Evolutionary conservation across 2,329 filamentous ascomycete species (phyloP).

Genomic region (Myrmaecium sp.): DNA sequence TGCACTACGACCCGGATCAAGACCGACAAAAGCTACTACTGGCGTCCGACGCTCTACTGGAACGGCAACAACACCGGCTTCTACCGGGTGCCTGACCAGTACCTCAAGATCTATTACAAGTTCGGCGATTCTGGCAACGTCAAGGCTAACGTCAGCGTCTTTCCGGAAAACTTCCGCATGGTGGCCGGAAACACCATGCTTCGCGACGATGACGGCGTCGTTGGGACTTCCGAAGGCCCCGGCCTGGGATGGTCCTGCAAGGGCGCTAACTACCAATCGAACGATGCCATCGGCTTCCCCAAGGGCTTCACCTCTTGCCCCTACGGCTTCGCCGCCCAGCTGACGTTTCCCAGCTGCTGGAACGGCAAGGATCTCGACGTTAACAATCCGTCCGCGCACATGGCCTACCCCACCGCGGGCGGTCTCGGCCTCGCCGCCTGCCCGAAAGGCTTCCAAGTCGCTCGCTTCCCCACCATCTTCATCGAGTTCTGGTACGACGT

Average conservation of each 20-base stretch:
- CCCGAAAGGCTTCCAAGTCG: constrained; percentile 15
- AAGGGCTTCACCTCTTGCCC: constrained; percentile 19
- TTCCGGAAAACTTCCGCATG: constrained; percentile 20
- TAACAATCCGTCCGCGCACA: constrained; percentile 16
- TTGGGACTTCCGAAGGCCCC: constrained; percentile 9
- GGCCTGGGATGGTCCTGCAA: constrained; percentile 18
- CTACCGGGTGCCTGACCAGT: constrained; percentile 18
- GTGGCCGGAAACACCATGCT: constrained; percentile 16
- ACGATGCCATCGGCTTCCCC: constrained; percentile 17
- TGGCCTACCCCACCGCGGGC: constrained; percentile 20
- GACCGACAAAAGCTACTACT: constrained; percentile 21
- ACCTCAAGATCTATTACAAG: constrained; percentile 22
- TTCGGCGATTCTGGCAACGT: constrained; percentile 14
- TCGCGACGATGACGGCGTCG: constrained; percentile 11
- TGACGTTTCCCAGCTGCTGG: constrained; percentile 22
- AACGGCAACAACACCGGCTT: constrained; percentile 19
- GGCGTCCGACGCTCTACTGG: constrained; percentile 20
- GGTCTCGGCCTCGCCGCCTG: constrained; percentile 17
- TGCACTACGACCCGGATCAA: constrained; percentile 22
- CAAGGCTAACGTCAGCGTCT: constrained; percentile 19
- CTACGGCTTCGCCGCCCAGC: constrained; percentile 17
- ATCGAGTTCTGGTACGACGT: constrained; percentile 24
- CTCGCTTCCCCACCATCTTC: constrained; percentile 17
- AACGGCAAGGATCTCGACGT: constrained; percentile 18
- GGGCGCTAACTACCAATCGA: constrained; percentile 9